A percentile compares a stretch with the other conserved stretches of the same genome.
Conservation (phyloP, 805 yeast species). For the Schizosaccharomyces cryophilus region DNA sequence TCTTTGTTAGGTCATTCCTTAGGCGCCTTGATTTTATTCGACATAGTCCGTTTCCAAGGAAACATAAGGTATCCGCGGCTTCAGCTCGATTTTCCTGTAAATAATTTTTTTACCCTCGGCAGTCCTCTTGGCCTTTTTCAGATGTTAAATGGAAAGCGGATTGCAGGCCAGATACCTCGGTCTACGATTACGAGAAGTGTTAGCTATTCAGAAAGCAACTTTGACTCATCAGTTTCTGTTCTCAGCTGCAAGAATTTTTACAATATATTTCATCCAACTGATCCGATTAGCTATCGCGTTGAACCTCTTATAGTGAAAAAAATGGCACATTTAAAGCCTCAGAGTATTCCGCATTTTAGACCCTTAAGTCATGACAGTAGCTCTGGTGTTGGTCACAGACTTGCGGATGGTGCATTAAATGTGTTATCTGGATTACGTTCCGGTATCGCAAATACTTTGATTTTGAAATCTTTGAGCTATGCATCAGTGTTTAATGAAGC, state of each 20-base stretch:
- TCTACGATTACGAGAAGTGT: background rate
- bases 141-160: slow-evolving; percentile 37
- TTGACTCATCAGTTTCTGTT: slow-evolving; percentile 16
- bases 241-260: slow-evolving; percentile 34
- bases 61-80: background rate
- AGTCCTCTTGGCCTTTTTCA: slow-evolving; percentile 79
- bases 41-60: slow-evolving; percentile 22
- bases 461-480: slow-evolving; percentile 7
- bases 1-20: slow-evolving; percentile 77
- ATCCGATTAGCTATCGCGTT: slow-evolving; percentile 70
- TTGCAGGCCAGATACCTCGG: slow-evolving; percentile 15
- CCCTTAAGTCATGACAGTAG: slow-evolving; percentile 18
- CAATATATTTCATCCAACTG: slow-evolving; percentile 74
- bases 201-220: slow-evolving; percentile 5
- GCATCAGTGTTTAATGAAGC: slow-evolving; percentile 6
- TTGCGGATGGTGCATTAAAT: slow-evolving; percentile 9
- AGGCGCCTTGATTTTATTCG: slow-evolving; percentile 68
- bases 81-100: slow-evolving; percentile 41
- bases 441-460: slow-evolving; percentile 8
- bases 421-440: slow-evolving; percentile 8
- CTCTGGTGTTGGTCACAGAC: slow-evolving; percentile 6
- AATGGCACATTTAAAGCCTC: slow-evolving; percentile 28
- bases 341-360: slow-evolving; percentile 27
- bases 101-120: slow-evolving; percentile 57
- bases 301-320: slow-evolving; percentile 50